Conservation (phyloP, 305 asterid species). For the Rubia occidens region DNA sequence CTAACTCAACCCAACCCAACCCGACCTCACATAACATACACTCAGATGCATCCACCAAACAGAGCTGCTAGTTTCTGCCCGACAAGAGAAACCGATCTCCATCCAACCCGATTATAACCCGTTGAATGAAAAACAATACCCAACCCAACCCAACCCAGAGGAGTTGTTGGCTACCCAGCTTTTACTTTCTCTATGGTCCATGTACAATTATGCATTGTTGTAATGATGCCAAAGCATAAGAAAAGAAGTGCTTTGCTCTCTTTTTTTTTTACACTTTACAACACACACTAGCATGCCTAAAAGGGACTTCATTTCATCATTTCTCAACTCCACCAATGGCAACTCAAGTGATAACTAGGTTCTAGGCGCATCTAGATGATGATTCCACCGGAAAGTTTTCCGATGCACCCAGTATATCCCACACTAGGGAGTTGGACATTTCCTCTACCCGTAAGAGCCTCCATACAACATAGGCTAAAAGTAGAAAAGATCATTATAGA, state of each 20-base stretch:
- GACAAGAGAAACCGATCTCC: background rate
- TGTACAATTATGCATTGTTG: background rate
- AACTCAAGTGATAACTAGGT: background rate
- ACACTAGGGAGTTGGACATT: too few species aligned
- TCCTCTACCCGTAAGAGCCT: too few species aligned
- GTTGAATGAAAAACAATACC: background rate
- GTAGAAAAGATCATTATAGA: background rate
- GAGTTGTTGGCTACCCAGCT: conserved; percentile 14
- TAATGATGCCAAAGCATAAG: conserved; percentile 6
- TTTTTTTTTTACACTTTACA: conserved; percentile 13
- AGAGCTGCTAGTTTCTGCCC: too few species aligned
- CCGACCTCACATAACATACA: background rate
- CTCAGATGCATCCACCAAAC: too few species aligned
- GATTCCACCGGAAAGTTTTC: background rate
- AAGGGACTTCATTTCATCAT: conserved; percentile 5
- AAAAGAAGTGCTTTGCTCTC: background rate
- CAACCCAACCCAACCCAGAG: background rate
- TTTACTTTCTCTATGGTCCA: conserved; percentile 7
- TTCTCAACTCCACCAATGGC: background rate
- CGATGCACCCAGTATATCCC: too few species aligned
- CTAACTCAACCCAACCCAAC: background rate
- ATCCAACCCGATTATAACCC: background rate
- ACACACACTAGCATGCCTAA: conserved; percentile 13
- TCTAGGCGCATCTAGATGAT: background rate
- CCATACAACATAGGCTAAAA: too few species aligned